Percentiles rank a stretch among this genome's conserved stretches.
These are phyloP conservation scores for Diaporthe australafricana DNA, from an alignment of 2,329 filamentous ascomycete species.

Conservation along the genomic window DNA sequence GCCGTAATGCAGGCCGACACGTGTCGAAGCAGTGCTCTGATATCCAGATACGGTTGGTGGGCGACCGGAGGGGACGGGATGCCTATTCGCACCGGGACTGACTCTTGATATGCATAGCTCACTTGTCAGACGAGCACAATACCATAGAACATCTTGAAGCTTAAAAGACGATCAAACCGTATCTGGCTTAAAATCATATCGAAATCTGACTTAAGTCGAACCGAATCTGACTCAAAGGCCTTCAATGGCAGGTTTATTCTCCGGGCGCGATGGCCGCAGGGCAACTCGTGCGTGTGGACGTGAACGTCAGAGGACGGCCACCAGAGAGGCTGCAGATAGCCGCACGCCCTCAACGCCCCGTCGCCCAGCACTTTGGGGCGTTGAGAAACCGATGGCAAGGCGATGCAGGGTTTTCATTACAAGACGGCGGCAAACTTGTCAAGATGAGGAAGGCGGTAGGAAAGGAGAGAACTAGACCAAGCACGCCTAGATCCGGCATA, in stretches of 20 bases:
- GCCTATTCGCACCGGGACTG: not conserved
- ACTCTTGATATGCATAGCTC: constrained; percentile 15
- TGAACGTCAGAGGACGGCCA: not conserved
- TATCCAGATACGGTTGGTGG: not conserved
- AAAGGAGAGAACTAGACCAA: constrained; percentile 10
- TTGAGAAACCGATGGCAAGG: not conserved
- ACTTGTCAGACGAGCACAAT: constrained; percentile 11
- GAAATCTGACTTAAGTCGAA: not conserved
- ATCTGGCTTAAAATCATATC: constrained; percentile 21
- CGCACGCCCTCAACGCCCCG: not conserved
- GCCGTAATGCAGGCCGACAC: not conserved
- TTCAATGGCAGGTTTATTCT: not conserved
- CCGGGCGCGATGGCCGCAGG: constrained; percentile 4
- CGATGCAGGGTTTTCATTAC: not conserved
- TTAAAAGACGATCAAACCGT: constrained; percentile 3
- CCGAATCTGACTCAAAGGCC: constrained; percentile 2
- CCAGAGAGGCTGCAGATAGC: not conserved
- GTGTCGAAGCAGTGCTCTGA: not conserved
- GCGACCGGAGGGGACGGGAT: not conserved
- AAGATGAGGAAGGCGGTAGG: constrained; percentile 26
- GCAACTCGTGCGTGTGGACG: not conserved
- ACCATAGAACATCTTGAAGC: not conserved
- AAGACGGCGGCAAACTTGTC: constrained; percentile 7
- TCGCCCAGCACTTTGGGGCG: not conserved
- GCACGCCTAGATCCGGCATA: constrained; percentile 26